A percentile compares a stretch with the other conserved stretches of the same genome.
These are phyloP conservation scores for Plantago elongata DNA, from an alignment of 257 asterid genomes.

Conservation along the genomic window DNA sequence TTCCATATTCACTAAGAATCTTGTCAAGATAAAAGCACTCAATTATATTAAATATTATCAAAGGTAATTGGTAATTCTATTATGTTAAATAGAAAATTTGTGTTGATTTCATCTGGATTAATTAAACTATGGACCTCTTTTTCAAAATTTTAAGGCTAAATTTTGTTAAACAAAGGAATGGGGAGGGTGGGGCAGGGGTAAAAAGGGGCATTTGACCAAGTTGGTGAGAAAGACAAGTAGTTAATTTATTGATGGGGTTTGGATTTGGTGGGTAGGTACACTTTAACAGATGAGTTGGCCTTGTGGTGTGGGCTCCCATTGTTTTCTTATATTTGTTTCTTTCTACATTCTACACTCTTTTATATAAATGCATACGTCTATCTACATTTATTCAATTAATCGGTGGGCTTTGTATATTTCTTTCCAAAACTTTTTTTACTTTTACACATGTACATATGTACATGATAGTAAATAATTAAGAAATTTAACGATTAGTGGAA, in stretches of 20 bases:
- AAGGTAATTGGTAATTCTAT: too few relatives aligned
- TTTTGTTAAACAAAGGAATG: background rate
- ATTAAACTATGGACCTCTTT: too few relatives aligned
- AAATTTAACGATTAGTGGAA: too few relatives aligned
- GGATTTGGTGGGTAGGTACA: slow-evolving; percentile 86
- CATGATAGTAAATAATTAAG: too few relatives aligned
- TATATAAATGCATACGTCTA: too few relatives aligned
- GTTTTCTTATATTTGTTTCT: background rate
- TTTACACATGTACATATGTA: too few relatives aligned
- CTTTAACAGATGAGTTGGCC: slow-evolving; percentile 37
- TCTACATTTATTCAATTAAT: background rate
- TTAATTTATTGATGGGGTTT: slow-evolving; percentile 39
- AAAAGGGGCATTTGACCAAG: slow-evolving; percentile 37
- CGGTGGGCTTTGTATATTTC: background rate
- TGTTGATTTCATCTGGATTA: too few relatives aligned
- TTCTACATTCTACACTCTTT: background rate
- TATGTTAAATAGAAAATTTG: too few relatives aligned
- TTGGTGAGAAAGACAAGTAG: slow-evolving; percentile 67
- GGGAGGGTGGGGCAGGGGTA: slow-evolving; percentile 5
- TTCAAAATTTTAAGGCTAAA: too few relatives aligned
- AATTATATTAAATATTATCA: too few relatives aligned
- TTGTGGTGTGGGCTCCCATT: background rate
- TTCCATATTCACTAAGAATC: too few relatives aligned
- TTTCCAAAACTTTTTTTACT: background rate
- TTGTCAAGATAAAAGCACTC: too few relatives aligned